Conservation (phyloP, 139 green algal genomes). For the Chlamydomonas sp. region DNA sequence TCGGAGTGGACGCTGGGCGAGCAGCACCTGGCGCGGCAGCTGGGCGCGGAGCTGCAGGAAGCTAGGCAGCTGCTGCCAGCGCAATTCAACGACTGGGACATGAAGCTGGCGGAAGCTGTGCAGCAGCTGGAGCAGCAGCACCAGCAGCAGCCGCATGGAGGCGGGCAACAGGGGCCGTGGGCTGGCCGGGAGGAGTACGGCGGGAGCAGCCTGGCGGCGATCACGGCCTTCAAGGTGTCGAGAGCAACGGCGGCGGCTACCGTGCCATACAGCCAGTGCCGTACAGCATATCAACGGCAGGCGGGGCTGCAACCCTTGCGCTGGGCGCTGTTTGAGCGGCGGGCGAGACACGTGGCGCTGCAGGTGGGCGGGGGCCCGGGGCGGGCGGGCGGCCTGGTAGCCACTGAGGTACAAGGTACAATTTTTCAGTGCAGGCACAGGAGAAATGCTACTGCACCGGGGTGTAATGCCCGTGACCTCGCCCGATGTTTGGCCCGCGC, state of each 20-base stretch:
- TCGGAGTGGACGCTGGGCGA: constrained; percentile 12
- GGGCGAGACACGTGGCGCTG: constrained; percentile 34
- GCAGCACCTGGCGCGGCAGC: constrained; percentile 17
- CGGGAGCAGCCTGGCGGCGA: background rate
- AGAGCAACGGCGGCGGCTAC: constrained; percentile 30
- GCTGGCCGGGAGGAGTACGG: background rate
- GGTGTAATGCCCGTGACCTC: background rate
- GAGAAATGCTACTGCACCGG: background rate
- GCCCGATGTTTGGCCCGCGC: background rate
- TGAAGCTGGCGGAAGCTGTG: constrained; percentile 11
- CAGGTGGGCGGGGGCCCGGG: constrained; percentile 13
- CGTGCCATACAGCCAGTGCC: background rate
- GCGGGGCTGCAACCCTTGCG: constrained; percentile 46
- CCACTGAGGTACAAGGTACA: background rate
- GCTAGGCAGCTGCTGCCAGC: constrained; percentile 13
- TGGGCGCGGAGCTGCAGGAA: constrained; percentile 2
- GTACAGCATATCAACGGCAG: constrained; percentile 12
- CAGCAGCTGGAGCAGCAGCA: background rate
- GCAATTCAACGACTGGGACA: constrained; percentile 13
- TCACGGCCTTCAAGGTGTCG: constrained; percentile 37
- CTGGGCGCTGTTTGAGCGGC: constrained; percentile 20
- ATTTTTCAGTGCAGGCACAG: background rate
- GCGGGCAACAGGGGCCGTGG: background rate
- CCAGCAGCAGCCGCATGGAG: background rate
- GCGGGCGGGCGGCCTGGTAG: background rate